These are phyloP conservation scores for Epichloe sibirici DNA, from an alignment of 2,329 filamentous ascomycete genomes.

Conservation along the genomic window DNA sequence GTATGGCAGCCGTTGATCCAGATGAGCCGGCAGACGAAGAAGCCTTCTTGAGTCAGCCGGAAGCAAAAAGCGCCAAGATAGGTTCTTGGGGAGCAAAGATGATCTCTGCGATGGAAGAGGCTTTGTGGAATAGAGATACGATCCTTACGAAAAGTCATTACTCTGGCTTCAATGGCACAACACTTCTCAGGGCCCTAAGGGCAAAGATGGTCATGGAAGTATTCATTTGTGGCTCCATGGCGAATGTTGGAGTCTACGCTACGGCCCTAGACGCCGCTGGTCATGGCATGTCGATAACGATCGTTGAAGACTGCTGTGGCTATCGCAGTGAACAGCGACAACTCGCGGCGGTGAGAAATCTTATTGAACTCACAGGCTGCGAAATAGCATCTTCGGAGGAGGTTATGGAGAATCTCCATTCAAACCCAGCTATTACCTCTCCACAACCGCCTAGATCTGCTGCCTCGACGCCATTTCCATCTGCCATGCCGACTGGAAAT, in stretches of 20 bases:
- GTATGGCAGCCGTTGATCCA: not conserved
- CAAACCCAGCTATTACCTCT: conserved; percentile 5
- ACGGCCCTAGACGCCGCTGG: conserved; percentile 83
- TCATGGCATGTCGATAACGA: conserved; percentile 75
- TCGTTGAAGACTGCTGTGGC: conserved; percentile 81
- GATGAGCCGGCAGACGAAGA: conserved; percentile 21
- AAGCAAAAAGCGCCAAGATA: conserved; percentile 30
- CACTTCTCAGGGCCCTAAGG: conserved; percentile 64
- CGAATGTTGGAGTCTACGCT: conserved; percentile 81
- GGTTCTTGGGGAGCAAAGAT: conserved; percentile 35
- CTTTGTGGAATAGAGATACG: conserved; percentile 36
- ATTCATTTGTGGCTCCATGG: conserved; percentile 76
- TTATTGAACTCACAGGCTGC: conserved; percentile 65
- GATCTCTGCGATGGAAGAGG: conserved; percentile 27
- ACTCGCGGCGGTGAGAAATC: conserved; percentile 53
- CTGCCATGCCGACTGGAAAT: not conserved
- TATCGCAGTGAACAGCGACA: conserved; percentile 62
- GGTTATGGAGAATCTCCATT: conserved; percentile 31
- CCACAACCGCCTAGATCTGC: conserved; percentile 3
- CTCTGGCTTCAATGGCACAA: conserved; percentile 70
- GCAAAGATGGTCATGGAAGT: conserved; percentile 80
- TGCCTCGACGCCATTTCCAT: not conserved
- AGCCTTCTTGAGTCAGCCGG: conserved; percentile 32
- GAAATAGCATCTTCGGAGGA: conserved; percentile 47
- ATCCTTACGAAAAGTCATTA: conserved; percentile 63